A percentile compares a stretch with the other conserved stretches of the same genome.
These are phyloP conservation scores for Candida piceae DNA, from an alignment of 805 yeast species.

Conservation along the genomic window DNA sequence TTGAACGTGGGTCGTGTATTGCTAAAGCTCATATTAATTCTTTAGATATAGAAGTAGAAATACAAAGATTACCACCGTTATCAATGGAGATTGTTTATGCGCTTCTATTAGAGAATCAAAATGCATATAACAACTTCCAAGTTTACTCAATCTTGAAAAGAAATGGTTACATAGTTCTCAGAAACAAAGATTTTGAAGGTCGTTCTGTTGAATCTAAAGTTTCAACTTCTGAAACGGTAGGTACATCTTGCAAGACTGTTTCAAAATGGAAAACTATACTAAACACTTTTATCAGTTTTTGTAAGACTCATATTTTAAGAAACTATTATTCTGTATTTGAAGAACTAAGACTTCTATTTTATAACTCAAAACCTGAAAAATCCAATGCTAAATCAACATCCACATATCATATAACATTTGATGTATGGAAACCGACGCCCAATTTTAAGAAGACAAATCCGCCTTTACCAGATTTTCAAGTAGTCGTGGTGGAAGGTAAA, in stretches of 20 bases:
- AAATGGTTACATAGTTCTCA: constrained; percentile 65
- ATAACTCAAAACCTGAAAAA: no score
- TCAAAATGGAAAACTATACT: no score
- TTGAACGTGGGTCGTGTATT: constrained; percentile 67
- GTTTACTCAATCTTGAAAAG: constrained; percentile 74
- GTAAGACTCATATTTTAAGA: constrained; percentile 1
- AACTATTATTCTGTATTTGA: constrained; percentile 10
- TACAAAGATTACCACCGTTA: constrained; percentile 31
- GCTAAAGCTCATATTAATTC: constrained; percentile 18
- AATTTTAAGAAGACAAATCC: constrained; percentile 67
- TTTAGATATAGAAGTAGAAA: constrained; percentile 22
- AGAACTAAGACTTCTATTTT: constrained; percentile 11
- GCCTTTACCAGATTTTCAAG: constrained; percentile 68
- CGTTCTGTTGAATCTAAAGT: neutral
- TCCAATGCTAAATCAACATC: no score
- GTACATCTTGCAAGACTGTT: no score
- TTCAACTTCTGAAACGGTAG: no score
- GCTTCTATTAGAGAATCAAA: constrained; percentile 33
- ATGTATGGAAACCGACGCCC: constrained; percentile 82
- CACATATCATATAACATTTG: constrained; percentile 38
- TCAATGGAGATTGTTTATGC: constrained; percentile 63
- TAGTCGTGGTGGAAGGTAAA: constrained; percentile 51
- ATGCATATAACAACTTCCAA: constrained; percentile 48
- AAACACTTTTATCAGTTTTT: no score
- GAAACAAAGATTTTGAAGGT: constrained; percentile 15